Evolutionary conservation across 2,329 filamentous ascomycete genomes (phyloP).

Genomic region (Cytospora leucostoma): DNA sequence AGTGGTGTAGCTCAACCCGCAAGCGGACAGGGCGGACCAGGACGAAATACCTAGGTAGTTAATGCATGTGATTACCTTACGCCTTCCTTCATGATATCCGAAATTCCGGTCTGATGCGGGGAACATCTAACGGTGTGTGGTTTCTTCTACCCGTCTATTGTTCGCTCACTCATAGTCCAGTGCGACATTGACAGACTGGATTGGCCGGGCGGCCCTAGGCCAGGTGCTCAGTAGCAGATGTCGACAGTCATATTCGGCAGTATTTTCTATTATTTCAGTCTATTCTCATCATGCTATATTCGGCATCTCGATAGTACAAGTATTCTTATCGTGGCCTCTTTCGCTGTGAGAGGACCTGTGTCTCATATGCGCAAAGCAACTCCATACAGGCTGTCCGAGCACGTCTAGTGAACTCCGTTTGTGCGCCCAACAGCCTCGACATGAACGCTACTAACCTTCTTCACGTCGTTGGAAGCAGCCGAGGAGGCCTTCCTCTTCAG

Average conservation of each 20-base stretch:
- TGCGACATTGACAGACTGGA: neutral
- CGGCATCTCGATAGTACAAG: neutral
- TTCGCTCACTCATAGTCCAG: too few relatives aligned
- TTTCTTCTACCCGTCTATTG: too few relatives aligned
- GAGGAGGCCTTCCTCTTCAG: slow-evolving; percentile 44
- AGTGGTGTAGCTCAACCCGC: neutral
- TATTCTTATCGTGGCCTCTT: neutral
- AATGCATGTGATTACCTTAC: neutral
- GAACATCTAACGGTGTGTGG: too few relatives aligned
- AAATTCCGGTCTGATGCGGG: neutral
- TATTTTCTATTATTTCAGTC: neutral
- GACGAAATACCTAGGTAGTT: neutral
- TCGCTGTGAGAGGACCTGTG: neutral
- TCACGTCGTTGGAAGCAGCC: slow-evolving; percentile 38
- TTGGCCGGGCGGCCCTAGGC: neutral
- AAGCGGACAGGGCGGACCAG: neutral
- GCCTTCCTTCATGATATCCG: neutral
- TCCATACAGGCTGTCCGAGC: neutral
- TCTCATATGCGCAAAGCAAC: neutral
- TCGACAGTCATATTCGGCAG: neutral
- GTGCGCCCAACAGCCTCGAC: slow-evolving; percentile 1
- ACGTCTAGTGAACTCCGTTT: neutral
- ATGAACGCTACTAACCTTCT: slow-evolving; percentile 28
- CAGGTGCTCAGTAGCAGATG: neutral
- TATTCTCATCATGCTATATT: neutral